These are phyloP conservation scores for Daldinia sp. DNA, from an alignment of 2,329 filamentous ascomycete genomes.

Conservation along the genomic window DNA sequence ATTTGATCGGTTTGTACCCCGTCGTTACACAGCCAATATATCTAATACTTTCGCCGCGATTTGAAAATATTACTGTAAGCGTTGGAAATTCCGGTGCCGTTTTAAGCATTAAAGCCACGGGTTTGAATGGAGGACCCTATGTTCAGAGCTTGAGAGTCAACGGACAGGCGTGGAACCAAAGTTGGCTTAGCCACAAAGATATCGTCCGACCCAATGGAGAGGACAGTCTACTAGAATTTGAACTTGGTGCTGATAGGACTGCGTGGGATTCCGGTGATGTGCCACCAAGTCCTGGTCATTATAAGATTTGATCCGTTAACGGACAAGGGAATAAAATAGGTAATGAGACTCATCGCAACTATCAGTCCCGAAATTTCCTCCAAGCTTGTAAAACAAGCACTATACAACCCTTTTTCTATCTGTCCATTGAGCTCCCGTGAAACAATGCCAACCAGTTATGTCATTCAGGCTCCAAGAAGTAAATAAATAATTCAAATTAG, in stretches of 20 bases:
- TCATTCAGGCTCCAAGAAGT: too few species aligned
- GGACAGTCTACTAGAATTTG: slow-evolving; percentile 63
- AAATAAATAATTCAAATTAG: too few species aligned
- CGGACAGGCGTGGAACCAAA: slow-evolving; percentile 62
- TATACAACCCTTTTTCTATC: too few species aligned
- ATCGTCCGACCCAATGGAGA: slow-evolving; percentile 53
- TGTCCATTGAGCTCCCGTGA: too few species aligned
- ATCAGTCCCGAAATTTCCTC: neutral
- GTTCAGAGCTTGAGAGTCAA: slow-evolving; percentile 67
- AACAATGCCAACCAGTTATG: too few species aligned
- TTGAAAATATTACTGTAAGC: slow-evolving; percentile 61
- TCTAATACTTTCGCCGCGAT: slow-evolving; percentile 63
- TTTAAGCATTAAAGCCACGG: slow-evolving; percentile 61
- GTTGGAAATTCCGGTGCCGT: slow-evolving; percentile 59
- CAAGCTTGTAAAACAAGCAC: neutral
- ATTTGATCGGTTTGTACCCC: slow-evolving; percentile 67
- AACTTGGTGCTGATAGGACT: slow-evolving; percentile 55
- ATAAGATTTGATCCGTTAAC: slow-evolving; percentile 16
- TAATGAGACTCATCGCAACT: neutral
- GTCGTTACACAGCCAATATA: slow-evolving; percentile 69
- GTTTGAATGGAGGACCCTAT: slow-evolving; percentile 61
- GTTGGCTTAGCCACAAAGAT: slow-evolving; percentile 68
- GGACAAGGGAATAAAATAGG: neutral
- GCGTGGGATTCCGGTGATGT: slow-evolving; percentile 63
- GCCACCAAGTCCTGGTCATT: slow-evolving; percentile 58